phyloP scores from a whole-genome alignment of 805 yeast genomes.

The Saturnispora sanitii region DNA sequence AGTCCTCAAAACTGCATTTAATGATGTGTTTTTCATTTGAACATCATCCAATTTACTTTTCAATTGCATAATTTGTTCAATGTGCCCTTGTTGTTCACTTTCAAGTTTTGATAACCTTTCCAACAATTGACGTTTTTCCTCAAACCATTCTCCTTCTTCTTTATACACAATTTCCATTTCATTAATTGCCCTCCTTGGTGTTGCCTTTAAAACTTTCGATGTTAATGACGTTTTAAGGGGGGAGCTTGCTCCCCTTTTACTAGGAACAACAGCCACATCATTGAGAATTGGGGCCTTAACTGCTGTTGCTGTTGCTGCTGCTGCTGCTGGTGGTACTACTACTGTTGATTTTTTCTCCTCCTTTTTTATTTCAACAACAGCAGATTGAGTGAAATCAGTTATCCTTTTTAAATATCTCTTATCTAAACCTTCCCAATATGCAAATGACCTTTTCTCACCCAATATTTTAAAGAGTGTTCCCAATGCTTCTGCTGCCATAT shows the following conservation, averaged over 20 bases:
- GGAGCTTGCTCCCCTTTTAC: constrained; percentile 60
- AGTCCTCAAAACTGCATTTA: constrained; percentile 45
- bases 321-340: not conserved
- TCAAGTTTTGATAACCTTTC: constrained; percentile 24
- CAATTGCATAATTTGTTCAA: constrained; percentile 28
- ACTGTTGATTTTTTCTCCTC: not conserved
- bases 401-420: constrained; percentile 59
- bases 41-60: constrained; percentile 31
- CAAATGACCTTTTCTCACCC: constrained; percentile 59
- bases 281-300: constrained; percentile 1
- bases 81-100: constrained; percentile 23
- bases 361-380: constrained; percentile 39
- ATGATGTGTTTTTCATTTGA: constrained; percentile 42
- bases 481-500: constrained; percentile 63
- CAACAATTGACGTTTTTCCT: constrained; percentile 25
- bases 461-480: constrained; percentile 79
- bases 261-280: constrained; percentile 46
- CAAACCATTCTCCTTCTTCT: constrained; percentile 34
- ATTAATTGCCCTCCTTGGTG: not conserved
- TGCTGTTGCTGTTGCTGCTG: not conserved
- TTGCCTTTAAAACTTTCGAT: constrained; percentile 20
- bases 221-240: constrained; percentile 41
- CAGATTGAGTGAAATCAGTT: constrained; percentile 43
- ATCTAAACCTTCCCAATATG: constrained; percentile 61
- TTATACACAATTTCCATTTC: constrained; percentile 18